phyloP scores from a whole-genome alignment of 1,139 yeast genomes.

The Candida neerlandica region DNA sequence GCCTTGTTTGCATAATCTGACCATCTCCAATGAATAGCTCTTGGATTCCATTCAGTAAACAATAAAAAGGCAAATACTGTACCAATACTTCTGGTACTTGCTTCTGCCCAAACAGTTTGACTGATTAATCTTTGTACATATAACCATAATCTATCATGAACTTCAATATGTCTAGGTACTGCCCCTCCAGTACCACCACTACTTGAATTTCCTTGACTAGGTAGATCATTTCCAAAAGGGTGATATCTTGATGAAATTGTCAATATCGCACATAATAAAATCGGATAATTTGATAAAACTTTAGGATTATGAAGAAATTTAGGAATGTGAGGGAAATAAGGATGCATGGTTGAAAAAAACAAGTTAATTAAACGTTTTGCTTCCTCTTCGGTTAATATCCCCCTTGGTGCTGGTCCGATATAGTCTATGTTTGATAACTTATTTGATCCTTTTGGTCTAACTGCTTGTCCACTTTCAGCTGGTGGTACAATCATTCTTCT shows the following conservation, averaged over 20 bases:
- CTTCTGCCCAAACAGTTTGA: constrained; percentile 93
- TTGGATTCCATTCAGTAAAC: constrained; percentile 94
- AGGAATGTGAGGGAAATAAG: constrained; percentile 88
- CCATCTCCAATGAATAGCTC: constrained; percentile 91
- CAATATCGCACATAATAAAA: constrained; percentile 74
- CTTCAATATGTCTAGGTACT: constrained; percentile 54
- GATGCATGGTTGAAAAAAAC: constrained; percentile 81
- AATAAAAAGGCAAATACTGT: constrained; percentile 81
- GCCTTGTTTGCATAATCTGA: constrained; percentile 79
- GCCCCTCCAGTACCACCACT: constrained; percentile 28
- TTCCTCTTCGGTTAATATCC: constrained; percentile 67
- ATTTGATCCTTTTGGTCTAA: constrained; percentile 57
- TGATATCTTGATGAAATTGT: constrained; percentile 81
- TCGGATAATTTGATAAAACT: constrained; percentile 75
- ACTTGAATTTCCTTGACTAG: constrained; percentile 19
- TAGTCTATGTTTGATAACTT: constrained; percentile 63
- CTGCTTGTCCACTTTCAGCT: constrained; percentile 44
- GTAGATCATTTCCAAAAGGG: constrained; percentile 36
- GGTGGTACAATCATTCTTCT: constrained; percentile 32
- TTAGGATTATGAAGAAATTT: constrained; percentile 67
- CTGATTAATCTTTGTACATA: constrained; percentile 81
- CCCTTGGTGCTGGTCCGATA: constrained; percentile 53
- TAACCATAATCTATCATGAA: constrained; percentile 81
- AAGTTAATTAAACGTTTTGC: constrained; percentile 64
- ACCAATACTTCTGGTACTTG: constrained; percentile 83